A percentile compares a stretch with the other conserved stretches of the same genome.
These are phyloP conservation scores for Aspergillus sclerotialis DNA, from an alignment of 2,329 filamentous ascomycete genomes.

Conservation along the genomic window DNA sequence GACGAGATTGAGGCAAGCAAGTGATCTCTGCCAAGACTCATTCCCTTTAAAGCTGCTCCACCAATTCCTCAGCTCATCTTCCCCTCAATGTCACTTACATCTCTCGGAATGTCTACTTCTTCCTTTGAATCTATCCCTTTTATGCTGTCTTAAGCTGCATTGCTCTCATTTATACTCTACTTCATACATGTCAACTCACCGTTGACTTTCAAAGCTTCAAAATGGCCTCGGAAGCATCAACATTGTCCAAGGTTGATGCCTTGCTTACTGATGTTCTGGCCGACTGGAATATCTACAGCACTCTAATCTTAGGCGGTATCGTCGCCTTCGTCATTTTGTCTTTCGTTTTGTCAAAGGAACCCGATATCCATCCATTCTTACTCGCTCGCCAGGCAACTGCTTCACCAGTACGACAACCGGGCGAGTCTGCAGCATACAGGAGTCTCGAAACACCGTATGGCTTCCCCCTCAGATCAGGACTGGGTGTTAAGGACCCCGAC, in stretches of 20 bases:
- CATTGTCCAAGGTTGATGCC: slow-evolving; percentile 64
- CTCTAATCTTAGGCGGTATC: slow-evolving; percentile 60
- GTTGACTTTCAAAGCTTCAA: slow-evolving; percentile 4
- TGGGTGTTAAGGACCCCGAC: slow-evolving; percentile 74
- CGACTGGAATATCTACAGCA: slow-evolving; percentile 79
- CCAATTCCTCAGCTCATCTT: not conserved
- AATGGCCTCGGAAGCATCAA: slow-evolving; percentile 41
- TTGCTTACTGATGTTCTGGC: slow-evolving; percentile 61
- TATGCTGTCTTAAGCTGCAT: not conserved
- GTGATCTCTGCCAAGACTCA: not conserved
- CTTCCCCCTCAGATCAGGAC: slow-evolving; percentile 67
- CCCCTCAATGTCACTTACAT: slow-evolving; percentile 1
- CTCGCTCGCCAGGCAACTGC: slow-evolving; percentile 76
- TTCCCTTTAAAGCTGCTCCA: too few species aligned
- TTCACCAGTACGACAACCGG: slow-evolving; percentile 71
- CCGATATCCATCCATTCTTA: slow-evolving; percentile 86
- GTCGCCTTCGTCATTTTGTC: slow-evolving; percentile 63
- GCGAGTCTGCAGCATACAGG: slow-evolving; percentile 79
- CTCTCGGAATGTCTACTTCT: too few species aligned
- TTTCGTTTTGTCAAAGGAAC: slow-evolving; percentile 64
- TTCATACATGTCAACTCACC: not conserved
- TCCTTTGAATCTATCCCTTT: slow-evolving; percentile 1
- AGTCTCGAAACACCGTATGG: slow-evolving; percentile 80
- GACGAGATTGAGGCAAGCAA: not conserved
- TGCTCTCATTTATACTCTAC: not conserved